These are phyloP conservation scores for Linnemannia zychae DNA, from an alignment of 192 early-diverging fungal genomes.

Conservation along the genomic window DNA sequence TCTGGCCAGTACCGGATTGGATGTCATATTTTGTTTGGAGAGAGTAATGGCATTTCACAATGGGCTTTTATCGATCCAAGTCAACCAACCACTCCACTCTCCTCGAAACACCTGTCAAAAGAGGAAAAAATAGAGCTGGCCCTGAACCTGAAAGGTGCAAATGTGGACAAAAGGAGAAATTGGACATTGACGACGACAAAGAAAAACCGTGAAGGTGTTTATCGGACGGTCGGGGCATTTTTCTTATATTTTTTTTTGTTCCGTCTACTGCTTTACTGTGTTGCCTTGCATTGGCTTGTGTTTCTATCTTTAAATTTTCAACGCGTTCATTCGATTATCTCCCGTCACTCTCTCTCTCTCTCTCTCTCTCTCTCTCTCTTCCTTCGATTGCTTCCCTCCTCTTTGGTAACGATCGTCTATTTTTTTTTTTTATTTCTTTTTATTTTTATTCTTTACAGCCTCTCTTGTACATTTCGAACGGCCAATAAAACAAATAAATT, in stretches of 20 bases:
- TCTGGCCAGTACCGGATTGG: neutral
- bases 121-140: no score
- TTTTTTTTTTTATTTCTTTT: neutral
- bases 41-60: neutral
- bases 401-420: neutral
- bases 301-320: slow-evolving; percentile 13
- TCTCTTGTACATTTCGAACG: neutral
- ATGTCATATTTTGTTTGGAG: neutral
- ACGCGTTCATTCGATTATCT: slow-evolving; percentile 6
- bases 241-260: neutral
- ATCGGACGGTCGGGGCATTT: slow-evolving; percentile 3
- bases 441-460: neutral
- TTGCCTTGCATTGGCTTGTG: no score
- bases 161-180: neutral
- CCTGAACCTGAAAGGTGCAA: neutral
- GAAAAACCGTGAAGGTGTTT: slow-evolving; percentile 3
- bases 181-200: neutral
- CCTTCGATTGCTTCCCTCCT: neutral
- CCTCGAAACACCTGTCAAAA: neutral
- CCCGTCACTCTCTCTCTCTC: no score
- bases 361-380: neutral
- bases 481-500: neutral
- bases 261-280: neutral
- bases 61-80: neutral
- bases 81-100: neutral